Percentiles rank a stretch among this genome's conserved stretches.
phyloP scores from a whole-genome alignment of 768 basidiomycete genomes.

The Coprinellus micaceus region DNA sequence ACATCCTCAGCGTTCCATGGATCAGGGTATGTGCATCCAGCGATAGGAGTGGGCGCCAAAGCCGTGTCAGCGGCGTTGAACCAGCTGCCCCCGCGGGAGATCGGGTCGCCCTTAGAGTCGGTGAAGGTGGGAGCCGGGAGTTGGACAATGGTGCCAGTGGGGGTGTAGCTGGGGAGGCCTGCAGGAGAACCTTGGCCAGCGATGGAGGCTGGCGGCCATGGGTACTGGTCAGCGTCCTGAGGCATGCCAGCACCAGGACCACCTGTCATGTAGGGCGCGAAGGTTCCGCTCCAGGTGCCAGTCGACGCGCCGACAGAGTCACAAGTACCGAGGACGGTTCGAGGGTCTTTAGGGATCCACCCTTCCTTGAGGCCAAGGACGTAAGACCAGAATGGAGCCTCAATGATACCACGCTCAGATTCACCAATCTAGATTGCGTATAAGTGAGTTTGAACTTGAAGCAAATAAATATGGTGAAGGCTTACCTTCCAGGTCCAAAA shows the following conservation, averaged over 20 bases:
- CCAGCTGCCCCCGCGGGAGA: conserved; percentile 53
- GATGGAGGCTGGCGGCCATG: conserved; percentile 67
- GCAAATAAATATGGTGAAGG: no score
- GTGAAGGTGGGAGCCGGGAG: conserved; percentile 46
- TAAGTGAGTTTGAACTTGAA: background rate
- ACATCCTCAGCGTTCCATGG: conserved; percentile 35
- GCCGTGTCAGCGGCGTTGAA: conserved; percentile 46
- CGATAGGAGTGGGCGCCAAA: conserved; percentile 42
- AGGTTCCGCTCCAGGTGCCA: conserved; percentile 38
- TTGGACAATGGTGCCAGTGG: conserved; percentile 58
- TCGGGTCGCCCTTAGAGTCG: conserved; percentile 32
- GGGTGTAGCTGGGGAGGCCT: conserved; percentile 62
- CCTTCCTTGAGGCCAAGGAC: conserved; percentile 37
- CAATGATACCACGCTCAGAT: conserved; percentile 33
- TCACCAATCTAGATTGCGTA: conserved; percentile 30
- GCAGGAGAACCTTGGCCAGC: conserved; percentile 31
- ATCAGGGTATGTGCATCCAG: conserved; percentile 57
- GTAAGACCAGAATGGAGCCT: conserved; percentile 50
- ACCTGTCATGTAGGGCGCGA: conserved; percentile 67
- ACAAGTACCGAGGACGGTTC: conserved; percentile 57
- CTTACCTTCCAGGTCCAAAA: conserved; percentile 55
- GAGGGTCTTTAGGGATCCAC: conserved; percentile 53
- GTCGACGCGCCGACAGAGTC: conserved; percentile 43
- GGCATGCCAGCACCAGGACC: conserved; percentile 47
- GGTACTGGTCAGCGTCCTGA: conserved; percentile 36